Conservation (phyloP, 345 rosid genomes). For the Lumnitzera racemosa region DNA sequence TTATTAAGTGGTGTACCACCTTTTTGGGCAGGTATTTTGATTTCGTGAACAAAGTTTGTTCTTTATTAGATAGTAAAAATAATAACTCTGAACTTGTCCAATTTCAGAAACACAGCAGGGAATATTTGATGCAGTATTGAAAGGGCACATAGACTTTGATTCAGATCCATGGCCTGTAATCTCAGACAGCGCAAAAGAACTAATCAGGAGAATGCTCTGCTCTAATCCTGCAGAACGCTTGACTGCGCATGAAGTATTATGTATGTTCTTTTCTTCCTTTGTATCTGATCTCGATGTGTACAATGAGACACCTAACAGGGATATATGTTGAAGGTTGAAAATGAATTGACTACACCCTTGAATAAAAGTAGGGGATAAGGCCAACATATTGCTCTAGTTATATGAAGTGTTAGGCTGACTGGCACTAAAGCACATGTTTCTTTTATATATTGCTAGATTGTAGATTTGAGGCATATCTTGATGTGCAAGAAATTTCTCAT, state of each 20-base stretch:
- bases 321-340: too few species aligned
- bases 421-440: too few species aligned
- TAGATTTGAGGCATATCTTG: too few species aligned
- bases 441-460: too few species aligned
- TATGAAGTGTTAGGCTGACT: too few species aligned
- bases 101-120: conserved; percentile 88
- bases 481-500: too few species aligned
- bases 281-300: not conserved
- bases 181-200: conserved; percentile 90
- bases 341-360: too few species aligned
- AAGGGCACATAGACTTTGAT: conserved; percentile 81
- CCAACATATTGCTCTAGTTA: too few species aligned
- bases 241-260: conserved; percentile 92
- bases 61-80: too few species aligned
- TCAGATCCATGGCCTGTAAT: conserved; percentile 97
- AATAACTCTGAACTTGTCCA: not conserved
- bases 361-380: too few species aligned
- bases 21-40: conserved; percentile 84
- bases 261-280: conserved; percentile 37
- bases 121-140: conserved; percentile 92
- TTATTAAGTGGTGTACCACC: conserved; percentile 98
- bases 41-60: not conserved
- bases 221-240: conserved; percentile 62
- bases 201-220: conserved; percentile 83
- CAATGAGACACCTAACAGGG: too few species aligned